phyloP scores from a whole-genome alignment of 2,329 filamentous ascomycete species.

The Aspergillus awamori region DNA sequence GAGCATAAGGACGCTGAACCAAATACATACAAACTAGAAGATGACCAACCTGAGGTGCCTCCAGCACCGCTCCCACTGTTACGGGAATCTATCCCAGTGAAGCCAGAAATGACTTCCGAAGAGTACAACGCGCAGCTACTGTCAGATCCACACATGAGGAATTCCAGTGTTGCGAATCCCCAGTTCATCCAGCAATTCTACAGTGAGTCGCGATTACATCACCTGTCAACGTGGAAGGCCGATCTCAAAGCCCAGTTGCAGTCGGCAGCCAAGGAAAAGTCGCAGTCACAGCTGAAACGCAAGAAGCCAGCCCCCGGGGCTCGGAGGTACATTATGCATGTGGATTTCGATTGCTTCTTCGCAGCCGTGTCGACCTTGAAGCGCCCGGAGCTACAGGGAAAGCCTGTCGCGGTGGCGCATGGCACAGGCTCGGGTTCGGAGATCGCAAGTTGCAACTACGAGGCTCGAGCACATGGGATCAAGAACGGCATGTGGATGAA shows the following conservation, averaged over 20 bases:
- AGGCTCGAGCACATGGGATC: conserved; percentile 79
- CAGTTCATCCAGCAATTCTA: conserved; percentile 95
- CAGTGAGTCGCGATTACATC: conserved; percentile 89
- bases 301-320: conserved; percentile 62
- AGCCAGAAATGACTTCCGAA: conserved; percentile 72
- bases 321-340: conserved; percentile 84
- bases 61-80: conserved; percentile 6
- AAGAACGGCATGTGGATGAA: conserved; percentile 99
- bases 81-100: conserved; percentile 29
- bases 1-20: not conserved
- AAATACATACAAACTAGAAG: not conserved
- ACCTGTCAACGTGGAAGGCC: conserved; percentile 95
- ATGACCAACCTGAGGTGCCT: conserved; percentile 1
- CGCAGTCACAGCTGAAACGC: conserved; percentile 48
- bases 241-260: conserved; percentile 89
- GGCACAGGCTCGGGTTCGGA: conserved; percentile 83
- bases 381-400: conserved; percentile 72
- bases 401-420: conserved; percentile 87
- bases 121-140: conserved; percentile 88
- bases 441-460: conserved; percentile 97
- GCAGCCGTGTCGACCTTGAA: conserved; percentile 86
- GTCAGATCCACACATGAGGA: conserved; percentile 79
- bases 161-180: conserved; percentile 88
- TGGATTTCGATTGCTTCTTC: conserved; percentile 99
- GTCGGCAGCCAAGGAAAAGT: conserved; percentile 72